Evolutionary conservation across 495 filamentous ascomycete genomes (phyloP).

Genomic region (Hamigera avellanea): DNA sequence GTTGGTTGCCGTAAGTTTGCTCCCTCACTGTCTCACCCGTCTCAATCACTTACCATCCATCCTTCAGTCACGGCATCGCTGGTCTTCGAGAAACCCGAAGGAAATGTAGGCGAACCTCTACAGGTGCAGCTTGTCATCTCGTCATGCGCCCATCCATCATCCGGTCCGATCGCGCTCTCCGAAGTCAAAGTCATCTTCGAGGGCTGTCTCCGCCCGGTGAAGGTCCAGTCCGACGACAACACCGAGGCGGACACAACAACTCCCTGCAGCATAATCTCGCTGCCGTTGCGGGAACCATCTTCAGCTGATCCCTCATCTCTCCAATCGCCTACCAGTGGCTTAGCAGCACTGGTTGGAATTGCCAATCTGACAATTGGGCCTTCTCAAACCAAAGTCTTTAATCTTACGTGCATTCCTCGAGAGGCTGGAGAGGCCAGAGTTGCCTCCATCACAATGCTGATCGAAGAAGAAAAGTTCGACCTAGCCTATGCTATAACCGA

Average conservation of each 20-base stretch:
- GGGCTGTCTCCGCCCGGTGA: constrained; percentile 53
- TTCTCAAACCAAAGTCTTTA: constrained; percentile 56
- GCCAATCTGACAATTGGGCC: constrained; percentile 60
- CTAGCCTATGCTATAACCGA: constrained; percentile 51
- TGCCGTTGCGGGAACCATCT: constrained; percentile 23
- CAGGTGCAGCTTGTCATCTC: constrained; percentile 59
- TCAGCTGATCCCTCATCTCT: constrained; percentile 15
- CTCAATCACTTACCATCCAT: background rate
- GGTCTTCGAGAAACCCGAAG: constrained; percentile 60
- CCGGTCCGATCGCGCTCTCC: constrained; percentile 52
- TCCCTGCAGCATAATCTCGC: constrained; percentile 15
- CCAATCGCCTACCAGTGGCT: constrained; percentile 28
- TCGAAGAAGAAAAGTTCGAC: constrained; percentile 56
- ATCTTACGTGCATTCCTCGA: constrained; percentile 58
- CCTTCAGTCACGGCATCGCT: constrained; percentile 52
- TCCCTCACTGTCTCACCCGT: background rate
- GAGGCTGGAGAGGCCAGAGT: constrained; percentile 70
- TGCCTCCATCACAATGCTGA: constrained; percentile 47
- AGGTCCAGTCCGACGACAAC: constrained; percentile 22
- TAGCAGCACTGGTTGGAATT: constrained; percentile 36
- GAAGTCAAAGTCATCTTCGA: constrained; percentile 56
- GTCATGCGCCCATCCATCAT: constrained; percentile 53
- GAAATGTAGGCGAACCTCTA: constrained; percentile 72
- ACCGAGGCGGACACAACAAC: constrained; percentile 14
- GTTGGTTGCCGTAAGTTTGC: constrained; percentile 51